Evolutionary conservation across 768 basidiomycete genomes (phyloP).

Genomic region (Boletellus ananiceps): DNA sequence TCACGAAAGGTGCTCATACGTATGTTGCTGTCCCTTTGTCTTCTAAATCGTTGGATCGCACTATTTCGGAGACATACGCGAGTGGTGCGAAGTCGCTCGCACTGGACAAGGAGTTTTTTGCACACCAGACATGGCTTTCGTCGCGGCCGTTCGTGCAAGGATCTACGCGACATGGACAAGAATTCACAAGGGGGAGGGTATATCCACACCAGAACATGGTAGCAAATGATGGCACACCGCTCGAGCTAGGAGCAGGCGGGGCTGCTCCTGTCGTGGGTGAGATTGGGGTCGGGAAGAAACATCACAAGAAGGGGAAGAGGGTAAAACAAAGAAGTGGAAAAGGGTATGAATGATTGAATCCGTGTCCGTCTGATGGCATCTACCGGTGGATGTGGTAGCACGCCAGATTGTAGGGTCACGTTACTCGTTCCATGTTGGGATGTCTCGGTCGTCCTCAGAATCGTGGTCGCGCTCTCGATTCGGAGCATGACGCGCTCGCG

Average conservation of each 20-base stretch:
- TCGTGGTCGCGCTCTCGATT: conserved; percentile 73
- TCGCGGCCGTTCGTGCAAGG: conserved; percentile 64
- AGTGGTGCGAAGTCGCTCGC: conserved; percentile 53
- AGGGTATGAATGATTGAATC: conserved; percentile 67
- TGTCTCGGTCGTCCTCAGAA: conserved; percentile 46
- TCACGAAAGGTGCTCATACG: conserved; percentile 79
- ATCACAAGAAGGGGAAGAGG: conserved; percentile 76
- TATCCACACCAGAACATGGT: conserved; percentile 86
- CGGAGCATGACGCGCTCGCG: conserved; percentile 63
- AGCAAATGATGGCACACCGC: conserved; percentile 70
- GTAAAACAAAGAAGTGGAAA: conserved; percentile 89
- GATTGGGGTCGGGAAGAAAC: conserved; percentile 60
- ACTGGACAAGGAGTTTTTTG: conserved; percentile 83
- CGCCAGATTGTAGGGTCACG: background rate
- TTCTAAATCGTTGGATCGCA: conserved; percentile 10
- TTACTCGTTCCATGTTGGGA: conserved; percentile 73
- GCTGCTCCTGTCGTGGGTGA: conserved; percentile 41
- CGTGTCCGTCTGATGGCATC: background rate
- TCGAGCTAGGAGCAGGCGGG: conserved; percentile 36
- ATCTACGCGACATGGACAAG: conserved; percentile 49
- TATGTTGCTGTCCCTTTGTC: conserved; percentile 44
- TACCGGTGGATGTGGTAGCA: background rate
- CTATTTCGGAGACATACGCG: conserved; percentile 27
- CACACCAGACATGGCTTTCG: conserved; percentile 45
- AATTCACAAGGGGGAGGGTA: conserved; percentile 56